phyloP scores from a whole-genome alignment of 768 basidiomycete genomes.

The Lactifluus volemus region DNA sequence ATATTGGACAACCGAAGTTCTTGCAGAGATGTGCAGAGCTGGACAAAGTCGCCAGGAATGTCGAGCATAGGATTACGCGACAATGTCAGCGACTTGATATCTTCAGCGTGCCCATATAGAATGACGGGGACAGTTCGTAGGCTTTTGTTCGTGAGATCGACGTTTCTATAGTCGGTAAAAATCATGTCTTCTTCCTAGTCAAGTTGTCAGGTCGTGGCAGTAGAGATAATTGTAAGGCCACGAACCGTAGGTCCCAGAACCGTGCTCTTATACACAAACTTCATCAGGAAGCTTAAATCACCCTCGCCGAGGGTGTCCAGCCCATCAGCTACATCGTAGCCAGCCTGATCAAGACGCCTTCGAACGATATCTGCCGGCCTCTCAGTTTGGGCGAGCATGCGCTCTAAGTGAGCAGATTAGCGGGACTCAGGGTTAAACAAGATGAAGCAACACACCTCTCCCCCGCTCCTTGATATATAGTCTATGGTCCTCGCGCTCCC shows the following conservation, averaged over 20 bases:
- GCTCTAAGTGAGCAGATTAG: conserved; percentile 42
- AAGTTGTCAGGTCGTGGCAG: not conserved
- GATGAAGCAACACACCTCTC: conserved; percentile 41
- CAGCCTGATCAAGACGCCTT: conserved; percentile 78
- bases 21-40: conserved; percentile 72
- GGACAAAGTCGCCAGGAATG: conserved; percentile 93
- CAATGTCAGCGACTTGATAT: conserved; percentile 76
- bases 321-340: conserved; percentile 76
- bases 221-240: conserved; percentile 11
- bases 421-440: not conserved
- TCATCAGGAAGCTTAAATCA: conserved; percentile 76
- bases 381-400: conserved; percentile 73
- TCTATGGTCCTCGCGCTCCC: conserved; percentile 52
- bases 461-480: conserved; percentile 71
- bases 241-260: conserved; percentile 54
- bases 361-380: conserved; percentile 78
- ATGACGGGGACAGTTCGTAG: conserved; percentile 84
- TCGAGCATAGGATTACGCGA: conserved; percentile 95
- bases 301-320: conserved; percentile 68
- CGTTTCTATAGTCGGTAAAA: conserved; percentile 61
- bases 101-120: conserved; percentile 75
- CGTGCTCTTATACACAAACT: conserved; percentile 83
- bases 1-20: conserved; percentile 85
- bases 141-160: conserved; percentile 75
- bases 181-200: conserved; percentile 63